A percentile compares a stretch with the other conserved stretches of the same genome.
Conservation (phyloP, 306 rosid genomes). For the Cucumis melo region DNA sequence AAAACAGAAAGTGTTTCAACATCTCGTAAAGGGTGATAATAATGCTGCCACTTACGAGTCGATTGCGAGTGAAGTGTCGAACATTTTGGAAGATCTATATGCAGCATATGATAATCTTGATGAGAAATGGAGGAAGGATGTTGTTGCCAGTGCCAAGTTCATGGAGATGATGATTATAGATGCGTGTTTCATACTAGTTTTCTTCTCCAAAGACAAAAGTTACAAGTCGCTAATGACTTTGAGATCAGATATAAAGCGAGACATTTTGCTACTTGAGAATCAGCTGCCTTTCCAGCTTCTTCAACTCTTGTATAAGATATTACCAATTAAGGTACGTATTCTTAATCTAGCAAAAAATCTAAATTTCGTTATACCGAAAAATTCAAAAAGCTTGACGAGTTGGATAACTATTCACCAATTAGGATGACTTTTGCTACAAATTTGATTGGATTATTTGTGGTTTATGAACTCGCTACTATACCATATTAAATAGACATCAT, state of each 20-base stretch:
- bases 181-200: conserved; percentile 44
- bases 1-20: conserved; percentile 29
- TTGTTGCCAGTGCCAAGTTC: conserved; percentile 8
- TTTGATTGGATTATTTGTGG: too few relatives aligned
- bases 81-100: conserved; percentile 19
- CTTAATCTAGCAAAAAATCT: too few relatives aligned
- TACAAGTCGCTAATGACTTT: not conserved
- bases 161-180: conserved; percentile 34
- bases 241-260: conserved; percentile 21
- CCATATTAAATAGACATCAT: too few relatives aligned
- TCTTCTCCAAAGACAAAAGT: not conserved
- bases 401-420: too few relatives aligned
- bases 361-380: too few relatives aligned
- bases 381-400: too few relatives aligned
- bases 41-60: conserved; percentile 6
- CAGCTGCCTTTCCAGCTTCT: conserved; percentile 39
- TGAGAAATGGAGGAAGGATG: conserved; percentile 5
- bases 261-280: conserved; percentile 55
- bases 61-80: not conserved
- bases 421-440: too few relatives aligned
- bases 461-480: too few relatives aligned
- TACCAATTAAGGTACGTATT: too few relatives aligned
- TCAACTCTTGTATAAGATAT: not conserved
- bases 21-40: conserved; percentile 19
- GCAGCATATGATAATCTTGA: conserved; percentile 27